Base-by-base conservation (phyloP, 2,329 filamentous ascomycete genomes). In the Calonectria multiphialidica region DNA sequence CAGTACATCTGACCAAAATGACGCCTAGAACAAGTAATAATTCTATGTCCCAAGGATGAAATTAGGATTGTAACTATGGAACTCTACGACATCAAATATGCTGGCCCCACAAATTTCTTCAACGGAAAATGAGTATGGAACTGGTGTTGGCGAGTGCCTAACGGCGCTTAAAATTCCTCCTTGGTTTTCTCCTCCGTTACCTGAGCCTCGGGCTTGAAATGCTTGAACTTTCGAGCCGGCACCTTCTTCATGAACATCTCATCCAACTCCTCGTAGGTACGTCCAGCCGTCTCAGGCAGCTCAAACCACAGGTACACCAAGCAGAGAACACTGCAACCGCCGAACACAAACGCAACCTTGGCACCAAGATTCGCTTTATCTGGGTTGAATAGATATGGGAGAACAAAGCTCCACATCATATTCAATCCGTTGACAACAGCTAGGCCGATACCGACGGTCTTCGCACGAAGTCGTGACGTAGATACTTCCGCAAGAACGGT, bases 401-500 rank as follows among this genome's bases (percentile, higher is more conserved):
- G 66, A 15, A 75, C 69, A 28, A 73, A 73, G 15, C 66, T 71
- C 68, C 68, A 70, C 69, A 74, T 70, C 70, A 69, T 74, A 66
- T 74, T 66, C 35, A 68, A 62, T 16, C 23, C 23, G 28, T 74
- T 67, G 49, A 70, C 66, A 25, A 65, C 47, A 28, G 69, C 66
- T 2, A 74, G 55, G 21, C 66, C 69, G n/a, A 75, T 74, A 44
- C 68, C 63, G 30, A 85, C 80, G 18, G 85, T 87, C 72, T 84
- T 84, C 69, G 83, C 82, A 1, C 83, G 79, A 5, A 86, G 80
- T 6, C 82, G 80, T 2, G 83, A 78, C 0, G 84, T 85, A 0
- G 85, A 76, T 7, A 83, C 81, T 71, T 86, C 85, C 10, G 80
- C 80, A 53, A 86, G 79, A 28, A 84, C 74, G 0, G 83, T 82